Percentiles rank a stretch among this genome's conserved stretches.
These are phyloP conservation scores for Saccharomycopsis javanensis DNA, from an alignment of 805 yeast species.

Conservation along the genomic window DNA sequence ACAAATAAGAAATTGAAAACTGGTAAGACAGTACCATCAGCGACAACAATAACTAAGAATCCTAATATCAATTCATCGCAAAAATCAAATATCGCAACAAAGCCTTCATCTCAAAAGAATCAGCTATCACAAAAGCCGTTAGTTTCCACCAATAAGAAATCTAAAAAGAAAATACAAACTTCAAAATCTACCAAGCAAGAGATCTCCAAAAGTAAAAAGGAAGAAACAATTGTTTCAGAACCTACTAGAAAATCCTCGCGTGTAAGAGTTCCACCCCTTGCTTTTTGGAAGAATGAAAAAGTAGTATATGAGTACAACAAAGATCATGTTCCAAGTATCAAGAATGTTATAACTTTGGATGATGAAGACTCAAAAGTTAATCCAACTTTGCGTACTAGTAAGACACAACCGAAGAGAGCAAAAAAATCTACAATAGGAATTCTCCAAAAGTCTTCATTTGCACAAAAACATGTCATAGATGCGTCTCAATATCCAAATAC, in stretches of 20 bases:
- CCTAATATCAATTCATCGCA: slow-evolving; percentile 18
- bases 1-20: slow-evolving; percentile 4
- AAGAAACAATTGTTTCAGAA: background rate
- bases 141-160: background rate
- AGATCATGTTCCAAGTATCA: slow-evolving; percentile 44
- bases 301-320: slow-evolving; percentile 43
- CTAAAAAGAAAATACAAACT: background rate
- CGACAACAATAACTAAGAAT: slow-evolving; percentile 13
- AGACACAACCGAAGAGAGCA: slow-evolving; percentile 3
- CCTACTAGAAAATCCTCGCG: slow-evolving; percentile 58
- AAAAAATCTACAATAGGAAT: slow-evolving; percentile 16
- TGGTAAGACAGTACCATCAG: no score
- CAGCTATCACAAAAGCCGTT: background rate
- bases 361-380: slow-evolving; percentile 10
- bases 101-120: background rate
- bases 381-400: slow-evolving; percentile 1
- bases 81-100: slow-evolving; percentile 1
- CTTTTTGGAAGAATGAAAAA: slow-evolving; percentile 77
- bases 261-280: slow-evolving; percentile 59
- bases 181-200: slow-evolving; percentile 12
- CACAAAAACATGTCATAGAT: slow-evolving; percentile 5
- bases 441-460: slow-evolving; percentile 17
- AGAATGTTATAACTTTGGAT: slow-evolving; percentile 42
- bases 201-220: background rate
- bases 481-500: slow-evolving; percentile 24